Evolutionary conservation across 352 stramenopile species (phyloP).

Genomic region (Pythium periplocum): DNA sequence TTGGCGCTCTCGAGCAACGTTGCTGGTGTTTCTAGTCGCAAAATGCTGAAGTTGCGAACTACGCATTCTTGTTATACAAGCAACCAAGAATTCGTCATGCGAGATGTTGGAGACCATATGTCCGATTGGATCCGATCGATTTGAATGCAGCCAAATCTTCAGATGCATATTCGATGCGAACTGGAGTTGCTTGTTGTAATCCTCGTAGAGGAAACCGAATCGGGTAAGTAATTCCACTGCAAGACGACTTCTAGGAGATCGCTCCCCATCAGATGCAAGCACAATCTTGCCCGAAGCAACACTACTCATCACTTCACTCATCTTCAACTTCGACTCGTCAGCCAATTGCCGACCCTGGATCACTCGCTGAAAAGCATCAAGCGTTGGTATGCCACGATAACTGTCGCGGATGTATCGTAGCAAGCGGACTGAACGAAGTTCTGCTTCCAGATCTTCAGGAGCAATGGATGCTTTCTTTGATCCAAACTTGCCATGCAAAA

Average conservation of each 20-base stretch:
- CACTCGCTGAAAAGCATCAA: constrained; percentile 19
- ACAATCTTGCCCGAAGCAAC: constrained; percentile 26
- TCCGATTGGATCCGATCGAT: constrained; percentile 8
- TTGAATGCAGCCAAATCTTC: too few species aligned
- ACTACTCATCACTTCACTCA: constrained; percentile 21
- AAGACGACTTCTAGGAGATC: constrained; percentile 17
- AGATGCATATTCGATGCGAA: too few species aligned
- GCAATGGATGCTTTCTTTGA: constrained; percentile 6
- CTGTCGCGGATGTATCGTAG: constrained; percentile 17
- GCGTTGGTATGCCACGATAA: constrained; percentile 23
- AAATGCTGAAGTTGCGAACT: constrained; percentile 18
- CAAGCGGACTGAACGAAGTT: constrained; percentile 18
- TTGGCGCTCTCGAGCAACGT: constrained; percentile 18
- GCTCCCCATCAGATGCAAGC: constrained; percentile 9
- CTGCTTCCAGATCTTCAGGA: constrained; percentile 9
- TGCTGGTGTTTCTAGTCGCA: constrained; percentile 14
- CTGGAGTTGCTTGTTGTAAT: too few species aligned
- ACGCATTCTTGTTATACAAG: constrained; percentile 1
- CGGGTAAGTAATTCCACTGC: constrained; percentile 27
- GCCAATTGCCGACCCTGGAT: constrained; percentile 6
- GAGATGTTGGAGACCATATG: constrained; percentile 23
- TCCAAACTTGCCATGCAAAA: constrained; percentile 21
- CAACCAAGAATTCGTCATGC: constrained; percentile 13
- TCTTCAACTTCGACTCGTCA: constrained; percentile 11
- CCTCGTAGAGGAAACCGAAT: not conserved